A percentile compares a stretch with the other conserved stretches of the same genome.
Conservation (phyloP, 129 eudicot species). For the carrot (Daucus carota) region DNA sequence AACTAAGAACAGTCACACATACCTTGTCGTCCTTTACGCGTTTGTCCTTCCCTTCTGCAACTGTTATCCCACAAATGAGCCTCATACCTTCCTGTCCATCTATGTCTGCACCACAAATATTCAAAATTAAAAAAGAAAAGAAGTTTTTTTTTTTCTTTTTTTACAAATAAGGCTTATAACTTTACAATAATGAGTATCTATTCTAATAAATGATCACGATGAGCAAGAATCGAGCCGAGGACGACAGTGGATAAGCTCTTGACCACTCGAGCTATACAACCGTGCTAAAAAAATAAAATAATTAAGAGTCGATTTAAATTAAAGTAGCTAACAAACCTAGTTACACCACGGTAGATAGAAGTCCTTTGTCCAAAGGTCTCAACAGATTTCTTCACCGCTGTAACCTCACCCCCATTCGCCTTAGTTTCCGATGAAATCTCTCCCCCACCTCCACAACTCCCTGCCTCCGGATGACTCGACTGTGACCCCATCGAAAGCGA, state of each 20-base stretch:
- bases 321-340: constrained; percentile 55
- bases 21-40: constrained; percentile 99
- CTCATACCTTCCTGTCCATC: constrained; percentile 97
- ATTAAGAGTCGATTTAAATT: too few relatives aligned
- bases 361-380: constrained; percentile 97
- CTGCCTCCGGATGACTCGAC: constrained; percentile 13
- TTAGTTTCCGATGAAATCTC: constrained; percentile 41
- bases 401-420: constrained; percentile 37
- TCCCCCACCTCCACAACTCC: constrained; percentile 29
- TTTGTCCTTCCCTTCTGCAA: constrained; percentile 97
- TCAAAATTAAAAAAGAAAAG: not conserved
- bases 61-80: constrained; percentile 99
- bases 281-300: too few relatives aligned
- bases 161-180: too few relatives aligned
- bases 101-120: constrained; percentile 54
- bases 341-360: constrained; percentile 95
- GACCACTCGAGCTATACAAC: too few relatives aligned
- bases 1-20: not conserved
- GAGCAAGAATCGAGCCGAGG: too few relatives aligned
- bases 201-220: too few relatives aligned
- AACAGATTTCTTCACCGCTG: constrained; percentile 50
- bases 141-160: too few relatives aligned
- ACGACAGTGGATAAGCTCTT: too few relatives aligned
- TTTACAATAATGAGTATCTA: too few relatives aligned
- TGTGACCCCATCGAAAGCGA: constrained; percentile 62